Base-by-base conservation (phyloP, 495 filamentous ascomycete genomes). In the Trichocladium uniseriatum region DNA sequence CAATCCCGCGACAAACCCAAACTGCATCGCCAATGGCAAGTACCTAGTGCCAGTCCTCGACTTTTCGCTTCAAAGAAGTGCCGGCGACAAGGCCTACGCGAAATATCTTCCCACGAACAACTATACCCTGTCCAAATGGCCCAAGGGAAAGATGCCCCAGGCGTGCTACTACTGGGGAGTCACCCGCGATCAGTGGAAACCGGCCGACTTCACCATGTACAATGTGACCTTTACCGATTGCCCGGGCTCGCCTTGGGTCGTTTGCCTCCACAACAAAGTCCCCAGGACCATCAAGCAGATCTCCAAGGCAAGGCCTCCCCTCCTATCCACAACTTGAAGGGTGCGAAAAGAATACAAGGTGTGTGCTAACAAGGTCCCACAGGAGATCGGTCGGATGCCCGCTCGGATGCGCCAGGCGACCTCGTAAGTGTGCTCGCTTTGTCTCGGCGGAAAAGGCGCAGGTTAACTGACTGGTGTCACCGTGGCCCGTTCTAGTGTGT, bases 191-290 rank as follows among this genome's bases (percentile, higher is more conserved):
- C 15, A 51, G 5, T 56, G 48, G 48, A 43, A 28, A 5, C 31
- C 49, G 1, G 14, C 48, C 16, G 53, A 52, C 20, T 56, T 56
- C 28, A 41, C 19, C 19, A 34, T 52, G 7, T 56, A 49, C 38
- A 56, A 56, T 27, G 53, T 56, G 37, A 56, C 53, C 16, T 56
- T 39, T 27, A n/a, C 48, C 20, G 53, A 56, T 48, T 55, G 53
- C 40, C 3, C 20, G 13, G 19, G 16, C 22, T n/a, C 21, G n/a
- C 51, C 51, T 2, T 53, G 36, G 13, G 51, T 53, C 2, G 34
- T 53, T 2, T 53, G 51, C 45, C 16, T 22, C 2, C 19, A 53
- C 32, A 43, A 42, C 8, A 43, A 29, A 2, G 19, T 39, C 13
- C 45, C 44, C 15, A 48, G 43, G 39, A 49, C 16, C 29, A 45